phyloP scores from a whole-genome alignment of 2,329 filamentous ascomycete species.

The Aspergillus brasiliensis region DNA sequence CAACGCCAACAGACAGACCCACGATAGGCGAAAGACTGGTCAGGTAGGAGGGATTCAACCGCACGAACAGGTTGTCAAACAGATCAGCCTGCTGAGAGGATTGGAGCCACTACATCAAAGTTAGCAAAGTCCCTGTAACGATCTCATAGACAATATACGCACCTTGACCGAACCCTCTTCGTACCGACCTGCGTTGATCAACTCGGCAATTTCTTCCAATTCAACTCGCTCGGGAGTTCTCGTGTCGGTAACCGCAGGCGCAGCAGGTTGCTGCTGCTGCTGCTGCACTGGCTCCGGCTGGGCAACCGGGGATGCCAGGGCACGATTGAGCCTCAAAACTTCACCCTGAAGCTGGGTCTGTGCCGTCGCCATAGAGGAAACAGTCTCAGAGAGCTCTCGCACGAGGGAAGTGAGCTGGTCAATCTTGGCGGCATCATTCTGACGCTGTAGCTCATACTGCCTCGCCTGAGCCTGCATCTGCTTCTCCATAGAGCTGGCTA shows the following conservation, averaged over 20 bases:
- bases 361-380: slow-evolving; percentile 46
- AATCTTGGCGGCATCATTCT: slow-evolving; percentile 60
- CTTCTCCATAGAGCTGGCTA: slow-evolving; percentile 69
- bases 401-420: slow-evolving; percentile 61
- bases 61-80: slow-evolving; percentile 65
- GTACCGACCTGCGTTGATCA: slow-evolving; percentile 43
- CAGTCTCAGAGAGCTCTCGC: slow-evolving; percentile 55
- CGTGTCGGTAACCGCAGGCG: slow-evolving; percentile 17
- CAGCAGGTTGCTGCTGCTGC: slow-evolving; percentile 22
- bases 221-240: slow-evolving; percentile 43
- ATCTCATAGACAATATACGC: slow-evolving; percentile 15
- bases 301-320: slow-evolving; percentile 27
- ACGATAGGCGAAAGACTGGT: slow-evolving; percentile 59
- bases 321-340: slow-evolving; percentile 39
- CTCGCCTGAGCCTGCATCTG: slow-evolving; percentile 55
- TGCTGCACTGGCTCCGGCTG: slow-evolving; percentile 15
- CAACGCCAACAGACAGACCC: slow-evolving; percentile 62
- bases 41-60: slow-evolving; percentile 59
- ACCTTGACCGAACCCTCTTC: slow-evolving; percentile 52
- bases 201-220: slow-evolving; percentile 42
- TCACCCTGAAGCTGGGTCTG: slow-evolving; percentile 47
- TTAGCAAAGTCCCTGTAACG: slow-evolving; percentile 19
- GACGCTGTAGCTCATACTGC: slow-evolving; percentile 54
- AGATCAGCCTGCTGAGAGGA: slow-evolving; percentile 60
- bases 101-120: slow-evolving; percentile 57